These are phyloP conservation scores for Cucumis variabilis DNA, from an alignment of 331 rosid genomes.

Conservation along the genomic window DNA sequence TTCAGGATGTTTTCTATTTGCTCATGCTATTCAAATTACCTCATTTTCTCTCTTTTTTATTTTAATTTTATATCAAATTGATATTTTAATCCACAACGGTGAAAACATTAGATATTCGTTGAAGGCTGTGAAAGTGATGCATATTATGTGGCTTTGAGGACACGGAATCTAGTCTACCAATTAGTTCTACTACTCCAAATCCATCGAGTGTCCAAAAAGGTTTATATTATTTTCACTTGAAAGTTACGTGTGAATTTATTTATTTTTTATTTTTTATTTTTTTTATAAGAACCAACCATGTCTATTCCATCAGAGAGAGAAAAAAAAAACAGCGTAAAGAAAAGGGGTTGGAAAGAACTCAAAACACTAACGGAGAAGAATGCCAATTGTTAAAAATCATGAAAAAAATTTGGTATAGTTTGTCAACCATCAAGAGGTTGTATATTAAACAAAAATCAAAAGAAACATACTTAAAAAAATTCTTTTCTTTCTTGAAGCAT, in stretches of 20 bases:
- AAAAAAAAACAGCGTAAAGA: no score
- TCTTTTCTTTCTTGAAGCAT: no score
- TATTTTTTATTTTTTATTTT: not conserved
- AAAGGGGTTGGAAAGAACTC: no score
- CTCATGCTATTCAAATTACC: not conserved
- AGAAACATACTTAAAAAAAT: no score
- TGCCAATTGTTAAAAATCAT: no score
- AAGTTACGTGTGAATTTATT: not conserved
- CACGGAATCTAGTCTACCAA: conserved; percentile 72
- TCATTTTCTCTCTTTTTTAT: not conserved
- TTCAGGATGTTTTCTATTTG: conserved; percentile 21
- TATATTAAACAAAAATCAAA: no score
- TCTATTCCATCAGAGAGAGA: no score
- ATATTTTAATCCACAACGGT: not conserved
- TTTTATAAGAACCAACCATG: no score
- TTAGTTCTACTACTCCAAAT: conserved; percentile 52
- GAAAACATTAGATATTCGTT: conserved; percentile 74
- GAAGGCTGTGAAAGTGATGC: conserved; percentile 93
- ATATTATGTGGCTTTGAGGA: conserved; percentile 83
- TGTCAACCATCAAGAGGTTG: no score
- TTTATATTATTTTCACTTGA: conserved; percentile 37
- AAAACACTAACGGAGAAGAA: no score
- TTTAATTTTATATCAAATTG: conserved; percentile 23
- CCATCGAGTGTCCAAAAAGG: conserved; percentile 52
- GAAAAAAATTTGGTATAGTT: no score